Conservation (phyloP, 805 yeast species). For the Saccharomycopsis schoenii region DNA sequence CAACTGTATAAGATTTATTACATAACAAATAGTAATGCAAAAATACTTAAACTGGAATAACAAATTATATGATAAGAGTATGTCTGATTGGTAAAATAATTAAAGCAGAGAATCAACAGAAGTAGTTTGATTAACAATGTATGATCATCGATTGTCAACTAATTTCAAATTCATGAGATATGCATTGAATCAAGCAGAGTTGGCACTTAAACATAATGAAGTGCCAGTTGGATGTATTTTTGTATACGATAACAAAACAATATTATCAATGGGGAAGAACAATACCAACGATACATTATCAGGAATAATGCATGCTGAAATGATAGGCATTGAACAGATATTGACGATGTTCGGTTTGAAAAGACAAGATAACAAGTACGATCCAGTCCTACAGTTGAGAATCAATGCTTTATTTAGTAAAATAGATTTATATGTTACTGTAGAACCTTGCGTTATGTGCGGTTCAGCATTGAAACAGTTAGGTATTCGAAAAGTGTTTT, state of each 20-base stretch:
- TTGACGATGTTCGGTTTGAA: conserved; percentile 28
- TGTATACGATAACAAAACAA: conserved; percentile 36
- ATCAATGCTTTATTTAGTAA: conserved; percentile 36
- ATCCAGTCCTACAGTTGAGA: conserved; percentile 13
- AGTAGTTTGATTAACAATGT: neutral
- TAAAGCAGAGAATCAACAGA: neutral
- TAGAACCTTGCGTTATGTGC: conserved; percentile 98
- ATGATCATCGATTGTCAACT: neutral
- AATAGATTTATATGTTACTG: conserved; percentile 78
- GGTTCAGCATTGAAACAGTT: conserved; percentile 83
- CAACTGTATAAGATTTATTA: neutral
- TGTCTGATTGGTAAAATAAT: neutral
- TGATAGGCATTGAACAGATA: conserved; percentile 57
- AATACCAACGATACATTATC: conserved; percentile 76
- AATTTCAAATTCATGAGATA: conserved; percentile 37
- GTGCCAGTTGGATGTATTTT: conserved; percentile 82
- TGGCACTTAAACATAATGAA: conserved; percentile 57
- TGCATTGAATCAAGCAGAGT: conserved; percentile 48
- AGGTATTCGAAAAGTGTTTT: conserved; percentile 61
- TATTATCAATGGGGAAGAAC: conserved; percentile 73
- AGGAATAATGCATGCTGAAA: conserved; percentile 91
- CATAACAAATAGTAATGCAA: too few relatives aligned
- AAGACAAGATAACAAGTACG: conserved; percentile 17
- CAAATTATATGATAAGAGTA: too few relatives aligned
- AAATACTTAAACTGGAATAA: too few relatives aligned